Evolutionary conservation across 78 protist genomes (phyloP), one percentile per base, ranked within the genome.

Genomic region (Dictyostelium capitatum): DNA sequence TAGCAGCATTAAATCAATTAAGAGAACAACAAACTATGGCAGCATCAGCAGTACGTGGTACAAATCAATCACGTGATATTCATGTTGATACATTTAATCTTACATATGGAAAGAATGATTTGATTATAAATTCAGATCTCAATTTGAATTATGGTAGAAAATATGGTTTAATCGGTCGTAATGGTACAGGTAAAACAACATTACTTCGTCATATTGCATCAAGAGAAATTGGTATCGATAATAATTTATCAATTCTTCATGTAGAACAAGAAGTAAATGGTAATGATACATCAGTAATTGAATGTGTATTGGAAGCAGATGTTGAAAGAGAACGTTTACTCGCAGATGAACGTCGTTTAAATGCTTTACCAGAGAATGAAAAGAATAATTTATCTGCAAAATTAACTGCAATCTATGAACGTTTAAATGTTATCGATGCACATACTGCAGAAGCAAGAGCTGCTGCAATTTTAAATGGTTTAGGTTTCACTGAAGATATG

Each of bases 121-220:
- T 94, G 51, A 32, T 94, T 17, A 65, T 78, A 79, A 95, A 89
- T 62, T n/a, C 83, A 3, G 91, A 82, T 57, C 85, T 90, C 48
- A 37, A 48, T n/a, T 46, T 95, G 28, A 81, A 91, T 64, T 72
- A 53, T 65, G 95, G 90, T 20, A 28, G 95, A 23, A 79, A 83
- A 81, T 98, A 98, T 79, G 99, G 99, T 28, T 90, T 98, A 72
- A 91, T 98, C 51, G 99, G 99, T 7, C 43, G 93, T 11, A 98
- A 98, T 95, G 99, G 99, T 72, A 48, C 59, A 0, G 99, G 99
- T 51, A 98, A 98, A 89, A 83, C 98, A 19, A 98, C 99, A 48
- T 84, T 98, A 77, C 85, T 98, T 56, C 75, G 98, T 53, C 64
- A 90, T 48, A 53, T 98, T 53, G 97, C 97, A 0, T 70, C 78